Percentiles rank a stretch among this genome's conserved stretches.
Conservation (phyloP, 306 rosid genomes). For the Gastrolobium bilobum region DNA sequence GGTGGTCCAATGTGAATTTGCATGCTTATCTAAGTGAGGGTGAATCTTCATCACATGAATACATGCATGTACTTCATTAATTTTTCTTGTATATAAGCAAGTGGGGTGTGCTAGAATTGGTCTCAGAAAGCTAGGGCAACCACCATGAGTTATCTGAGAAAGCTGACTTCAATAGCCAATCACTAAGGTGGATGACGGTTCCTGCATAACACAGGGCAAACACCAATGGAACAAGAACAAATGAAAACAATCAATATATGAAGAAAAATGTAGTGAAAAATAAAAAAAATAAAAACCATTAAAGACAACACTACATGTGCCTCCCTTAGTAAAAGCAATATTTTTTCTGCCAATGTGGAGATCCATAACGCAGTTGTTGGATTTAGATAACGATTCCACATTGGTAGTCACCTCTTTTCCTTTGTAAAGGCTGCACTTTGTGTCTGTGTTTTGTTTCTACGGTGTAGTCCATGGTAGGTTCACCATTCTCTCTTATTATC, state of each 20-base stretch:
- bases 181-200: not conserved
- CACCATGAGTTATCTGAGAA: not conserved
- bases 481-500: not conserved
- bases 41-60: slow-evolving; percentile 34
- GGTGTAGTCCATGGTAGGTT: not conserved
- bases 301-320: slow-evolving; percentile 40
- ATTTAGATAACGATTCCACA: slow-evolving; percentile 3
- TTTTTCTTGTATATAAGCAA: not conserved
- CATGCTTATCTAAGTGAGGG: not conserved
- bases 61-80: slow-evolving; percentile 30
- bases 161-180: slow-evolving; percentile 34
- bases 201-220: not conserved
- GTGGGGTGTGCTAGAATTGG: slow-evolving; percentile 44
- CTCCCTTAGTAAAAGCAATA: not conserved
- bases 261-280: not conserved
- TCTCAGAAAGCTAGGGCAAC: slow-evolving; percentile 10
- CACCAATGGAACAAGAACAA: slow-evolving; percentile 20
- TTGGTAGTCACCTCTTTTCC: not conserved
- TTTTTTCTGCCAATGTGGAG: not conserved
- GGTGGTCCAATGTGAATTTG: not conserved
- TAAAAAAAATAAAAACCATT: not conserved
- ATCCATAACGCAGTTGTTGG: not conserved
- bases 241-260: not conserved
- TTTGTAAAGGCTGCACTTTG: too few relatives aligned
- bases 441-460: too few relatives aligned